A percentile compares a stretch with the other conserved stretches of the same genome.
phyloP scores from a whole-genome alignment of 768 basidiomycete species.

The Pisolithus microcarpus region DNA sequence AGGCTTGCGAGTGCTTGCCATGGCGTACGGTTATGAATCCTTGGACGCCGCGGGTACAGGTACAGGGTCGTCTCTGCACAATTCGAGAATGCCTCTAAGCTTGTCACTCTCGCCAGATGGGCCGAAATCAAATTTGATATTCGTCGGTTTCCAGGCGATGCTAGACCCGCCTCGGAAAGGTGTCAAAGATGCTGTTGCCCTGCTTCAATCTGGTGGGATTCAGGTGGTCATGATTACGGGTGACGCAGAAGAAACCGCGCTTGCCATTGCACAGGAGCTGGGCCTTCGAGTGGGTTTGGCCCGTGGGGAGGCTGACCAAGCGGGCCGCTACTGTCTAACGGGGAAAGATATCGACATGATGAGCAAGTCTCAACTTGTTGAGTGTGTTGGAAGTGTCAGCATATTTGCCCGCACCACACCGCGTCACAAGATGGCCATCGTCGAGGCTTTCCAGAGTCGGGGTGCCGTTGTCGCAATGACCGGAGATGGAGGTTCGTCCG shows the following conservation, averaged over 20 bases:
- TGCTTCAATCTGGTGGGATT: conserved; percentile 79
- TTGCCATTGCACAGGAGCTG: conserved; percentile 80
- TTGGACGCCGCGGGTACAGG: conserved; percentile 33
- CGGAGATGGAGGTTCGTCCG: conserved; percentile 77
- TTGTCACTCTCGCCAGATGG: conserved; percentile 26
- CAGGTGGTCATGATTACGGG: conserved; percentile 99
- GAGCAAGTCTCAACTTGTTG: conserved; percentile 72
- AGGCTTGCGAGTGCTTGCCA: conserved; percentile 82
- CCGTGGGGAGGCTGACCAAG: conserved; percentile 26
- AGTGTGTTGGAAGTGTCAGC: conserved; percentile 71
- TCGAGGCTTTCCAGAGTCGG: conserved; percentile 85
- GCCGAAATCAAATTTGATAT: conserved; percentile 57
- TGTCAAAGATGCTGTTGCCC: conserved; percentile 80
- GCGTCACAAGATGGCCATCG: conserved; percentile 95
- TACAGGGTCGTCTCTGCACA: conserved; percentile 9
- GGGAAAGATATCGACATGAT: conserved; percentile 82
- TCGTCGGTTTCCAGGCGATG: conserved; percentile 94
- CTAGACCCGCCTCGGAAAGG: conserved; percentile 90
- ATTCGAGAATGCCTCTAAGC: conserved; percentile 9
- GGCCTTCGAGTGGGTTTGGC: conserved; percentile 61
- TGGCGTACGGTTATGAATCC: conserved; percentile 80
- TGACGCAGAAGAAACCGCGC: conserved; percentile 85
- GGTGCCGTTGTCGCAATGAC: conserved; percentile 96
- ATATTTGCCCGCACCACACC: conserved; percentile 97
- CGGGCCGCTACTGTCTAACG: conserved; percentile 51